Conservation (phyloP, 1,139 yeast species). For the Yamadazyma oceani region DNA sequence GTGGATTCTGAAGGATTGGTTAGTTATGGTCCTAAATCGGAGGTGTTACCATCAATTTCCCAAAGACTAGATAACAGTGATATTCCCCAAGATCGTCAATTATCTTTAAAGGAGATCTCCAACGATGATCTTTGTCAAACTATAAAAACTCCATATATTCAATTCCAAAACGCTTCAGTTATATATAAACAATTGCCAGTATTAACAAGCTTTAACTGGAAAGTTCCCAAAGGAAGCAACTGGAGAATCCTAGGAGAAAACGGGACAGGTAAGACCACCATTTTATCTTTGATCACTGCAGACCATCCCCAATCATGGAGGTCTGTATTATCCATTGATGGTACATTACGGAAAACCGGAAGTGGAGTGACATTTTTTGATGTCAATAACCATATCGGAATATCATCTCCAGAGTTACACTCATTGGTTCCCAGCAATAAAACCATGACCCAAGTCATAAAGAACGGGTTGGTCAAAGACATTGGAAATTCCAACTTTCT, state of each 20-base stretch:
- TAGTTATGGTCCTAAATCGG: slow-evolving; percentile 45
- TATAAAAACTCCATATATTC: slow-evolving; percentile 40
- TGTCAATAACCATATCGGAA: slow-evolving; percentile 78
- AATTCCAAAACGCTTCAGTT: slow-evolving; percentile 64
- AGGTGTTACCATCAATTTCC: slow-evolving; percentile 15
- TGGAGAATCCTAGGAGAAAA: slow-evolving; percentile 92
- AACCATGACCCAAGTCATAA: slow-evolving; percentile 56
- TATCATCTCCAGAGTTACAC: slow-evolving; percentile 90
- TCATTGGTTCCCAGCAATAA: slow-evolving; percentile 65
- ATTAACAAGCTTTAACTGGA: slow-evolving; percentile 63
- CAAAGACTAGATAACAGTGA: slow-evolving; percentile 5
- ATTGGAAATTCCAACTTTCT: slow-evolving; percentile 58
- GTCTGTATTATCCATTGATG: slow-evolving; percentile 62
- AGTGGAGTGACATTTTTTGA: slow-evolving; percentile 68
- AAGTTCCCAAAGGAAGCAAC: slow-evolving; percentile 65
- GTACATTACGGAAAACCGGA: slow-evolving; percentile 71
- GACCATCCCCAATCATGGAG: slow-evolving; percentile 98
- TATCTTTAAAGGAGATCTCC: slow-evolving; percentile 5
- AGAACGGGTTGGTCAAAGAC: slow-evolving; percentile 64
- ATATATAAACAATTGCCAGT: slow-evolving; percentile 64
- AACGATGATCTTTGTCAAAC: slow-evolving; percentile 7
- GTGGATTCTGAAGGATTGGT: slow-evolving; percentile 56
- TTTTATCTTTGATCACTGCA: slow-evolving; percentile 79
- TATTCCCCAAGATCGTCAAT: slow-evolving; percentile 3
- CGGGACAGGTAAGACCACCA: slow-evolving; percentile 91